Conservation (phyloP, 2,329 filamentous ascomycete species). For the Huntiella abstrusa region DNA sequence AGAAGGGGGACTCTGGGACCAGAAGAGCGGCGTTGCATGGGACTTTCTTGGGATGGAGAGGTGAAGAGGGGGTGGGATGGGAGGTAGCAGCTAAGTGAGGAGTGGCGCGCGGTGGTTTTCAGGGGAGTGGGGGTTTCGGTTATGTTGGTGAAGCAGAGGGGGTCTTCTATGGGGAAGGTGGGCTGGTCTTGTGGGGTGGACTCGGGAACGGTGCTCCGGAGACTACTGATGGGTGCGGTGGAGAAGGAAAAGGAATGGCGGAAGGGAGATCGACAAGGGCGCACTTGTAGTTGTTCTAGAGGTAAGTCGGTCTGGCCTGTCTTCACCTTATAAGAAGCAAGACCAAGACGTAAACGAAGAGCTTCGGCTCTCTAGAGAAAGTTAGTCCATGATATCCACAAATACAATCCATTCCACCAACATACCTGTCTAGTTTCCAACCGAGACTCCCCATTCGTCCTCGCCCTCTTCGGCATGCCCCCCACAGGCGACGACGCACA, state of each 20-base stretch:
- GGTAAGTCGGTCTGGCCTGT: slow-evolving; percentile 53
- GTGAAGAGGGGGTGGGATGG: background rate
- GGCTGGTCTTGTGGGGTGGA: slow-evolving; percentile 41
- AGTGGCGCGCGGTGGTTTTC: background rate
- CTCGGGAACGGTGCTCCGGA: background rate
- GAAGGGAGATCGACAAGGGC: slow-evolving; percentile 47
- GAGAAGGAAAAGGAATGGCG: slow-evolving; percentile 44
- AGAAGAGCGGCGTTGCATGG: background rate
- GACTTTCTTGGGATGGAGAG: background rate
- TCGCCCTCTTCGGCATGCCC: background rate
- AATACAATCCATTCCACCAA: background rate
- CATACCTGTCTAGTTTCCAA: slow-evolving; percentile 22
- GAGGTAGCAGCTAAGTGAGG: background rate
- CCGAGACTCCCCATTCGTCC: slow-evolving; percentile 4
- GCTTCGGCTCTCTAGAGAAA: slow-evolving; percentile 40
- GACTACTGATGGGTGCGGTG: slow-evolving; percentile 27
- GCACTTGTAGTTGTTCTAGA: slow-evolving; percentile 36
- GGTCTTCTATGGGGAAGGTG: slow-evolving; percentile 6
- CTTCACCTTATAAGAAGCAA: slow-evolving; percentile 57
- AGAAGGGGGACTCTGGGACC: background rate
- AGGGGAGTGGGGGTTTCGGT: background rate
- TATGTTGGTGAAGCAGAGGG: background rate
- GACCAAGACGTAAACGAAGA: slow-evolving; percentile 46
- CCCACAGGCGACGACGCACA: slow-evolving; percentile 7
- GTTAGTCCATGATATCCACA: slow-evolving; percentile 1